Percentiles rank a stretch among this genome's conserved stretches.
Conservation (phyloP, 2,329 filamentous ascomycete species). For the Cercospora sojina region DNA sequence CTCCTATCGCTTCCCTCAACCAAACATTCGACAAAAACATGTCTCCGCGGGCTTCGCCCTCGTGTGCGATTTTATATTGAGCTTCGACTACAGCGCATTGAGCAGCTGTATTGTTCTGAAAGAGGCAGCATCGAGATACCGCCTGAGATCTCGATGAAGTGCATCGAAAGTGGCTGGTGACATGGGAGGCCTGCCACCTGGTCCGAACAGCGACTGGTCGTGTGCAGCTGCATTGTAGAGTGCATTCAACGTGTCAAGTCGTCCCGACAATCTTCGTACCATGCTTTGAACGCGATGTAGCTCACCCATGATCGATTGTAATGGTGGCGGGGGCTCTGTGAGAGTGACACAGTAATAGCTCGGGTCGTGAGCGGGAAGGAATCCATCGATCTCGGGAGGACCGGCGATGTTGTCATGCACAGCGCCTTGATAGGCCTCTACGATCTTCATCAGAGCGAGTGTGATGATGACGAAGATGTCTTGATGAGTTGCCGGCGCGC, state of each 20-base stretch:
- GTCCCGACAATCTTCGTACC: not conserved
- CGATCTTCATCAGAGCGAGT: not conserved
- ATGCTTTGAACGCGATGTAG: not conserved
- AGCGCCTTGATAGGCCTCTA: not conserved
- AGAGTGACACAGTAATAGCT: not conserved
- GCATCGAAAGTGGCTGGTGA: not conserved
- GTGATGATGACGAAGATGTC: not conserved
- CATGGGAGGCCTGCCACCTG: not conserved
- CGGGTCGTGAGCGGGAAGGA: not conserved
- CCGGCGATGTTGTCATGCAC: conserved; percentile 30
- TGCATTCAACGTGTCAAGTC: not conserved
- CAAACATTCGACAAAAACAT: not conserved
- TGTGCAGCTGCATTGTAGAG: not conserved
- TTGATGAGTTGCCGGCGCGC: not conserved
- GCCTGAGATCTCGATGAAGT: not conserved
- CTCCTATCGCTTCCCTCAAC: not conserved
- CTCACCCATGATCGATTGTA: not conserved
- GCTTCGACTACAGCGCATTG: not conserved
- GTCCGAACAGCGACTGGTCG: not conserved
- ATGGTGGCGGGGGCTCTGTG: not conserved
- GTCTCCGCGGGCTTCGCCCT: too few species aligned
- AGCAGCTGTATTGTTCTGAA: not conserved
- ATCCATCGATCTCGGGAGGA: not conserved
- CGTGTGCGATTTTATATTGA: too few species aligned
- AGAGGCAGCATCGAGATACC: not conserved